phyloP scores from a whole-genome alignment of 768 basidiomycete species.

The Auricularia sp. region DNA sequence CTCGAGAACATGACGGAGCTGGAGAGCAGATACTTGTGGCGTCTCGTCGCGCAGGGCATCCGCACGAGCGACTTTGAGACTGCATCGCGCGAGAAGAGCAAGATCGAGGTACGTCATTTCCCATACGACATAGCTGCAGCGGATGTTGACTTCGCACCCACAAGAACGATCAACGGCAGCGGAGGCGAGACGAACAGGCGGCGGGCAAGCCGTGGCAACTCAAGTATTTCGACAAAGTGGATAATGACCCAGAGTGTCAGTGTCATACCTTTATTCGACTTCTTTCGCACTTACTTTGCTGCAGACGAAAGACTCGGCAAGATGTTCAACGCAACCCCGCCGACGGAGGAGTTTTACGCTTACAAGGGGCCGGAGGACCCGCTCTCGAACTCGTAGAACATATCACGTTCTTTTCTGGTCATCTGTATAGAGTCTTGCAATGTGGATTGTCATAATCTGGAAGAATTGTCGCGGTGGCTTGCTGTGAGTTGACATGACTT shows the following conservation, averaged over 20 bases:
- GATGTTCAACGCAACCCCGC: conserved; percentile 49
- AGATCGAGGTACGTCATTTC: conserved; percentile 61
- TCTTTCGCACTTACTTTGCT: neutral
- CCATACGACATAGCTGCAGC: neutral
- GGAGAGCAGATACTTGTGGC: conserved; percentile 83
- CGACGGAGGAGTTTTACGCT: conserved; percentile 68
- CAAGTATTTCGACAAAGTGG: conserved; percentile 65
- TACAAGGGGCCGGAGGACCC: conserved; percentile 32
- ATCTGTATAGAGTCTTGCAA: no score
- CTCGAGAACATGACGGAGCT: conserved; percentile 30
- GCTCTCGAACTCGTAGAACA: neutral
- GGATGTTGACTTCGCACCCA: no score
- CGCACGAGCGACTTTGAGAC: conserved; percentile 82
- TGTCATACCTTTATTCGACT: neutral
- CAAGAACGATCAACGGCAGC: conserved; percentile 82
- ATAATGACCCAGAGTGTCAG: conserved; percentile 65
- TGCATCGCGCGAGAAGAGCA: conserved; percentile 80
- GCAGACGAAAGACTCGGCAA: conserved; percentile 59
- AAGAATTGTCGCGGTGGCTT: no score
- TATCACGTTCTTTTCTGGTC: no score
- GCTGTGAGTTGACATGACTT: no score
- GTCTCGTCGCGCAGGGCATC: conserved; percentile 81
- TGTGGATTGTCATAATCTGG: no score
- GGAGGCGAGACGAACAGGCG: conserved; percentile 69
- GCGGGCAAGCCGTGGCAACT: conserved; percentile 64